Conservation (phyloP, 805 yeast genomes). For the Candida chauliodis region DNA sequence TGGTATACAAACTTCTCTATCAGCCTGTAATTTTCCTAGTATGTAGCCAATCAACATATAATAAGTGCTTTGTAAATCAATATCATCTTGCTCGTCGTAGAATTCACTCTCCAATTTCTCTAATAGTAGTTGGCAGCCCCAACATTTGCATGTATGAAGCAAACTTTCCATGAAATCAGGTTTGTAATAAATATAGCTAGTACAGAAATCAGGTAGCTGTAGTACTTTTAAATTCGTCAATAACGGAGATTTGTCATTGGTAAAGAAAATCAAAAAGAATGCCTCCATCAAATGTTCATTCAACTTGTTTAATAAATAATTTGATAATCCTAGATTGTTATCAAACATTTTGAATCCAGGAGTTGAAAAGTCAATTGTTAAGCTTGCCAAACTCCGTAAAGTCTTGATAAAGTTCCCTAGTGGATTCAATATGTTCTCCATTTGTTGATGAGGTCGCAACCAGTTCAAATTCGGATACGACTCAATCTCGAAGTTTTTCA, state of each 20-base stretch:
- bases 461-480: conserved; percentile 31
- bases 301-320: conserved; percentile 25
- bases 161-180: conserved; percentile 32
- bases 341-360: conserved; percentile 38
- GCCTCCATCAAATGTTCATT: conserved; percentile 34
- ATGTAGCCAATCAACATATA: conserved; percentile 31
- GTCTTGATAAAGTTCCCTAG: conserved; percentile 27
- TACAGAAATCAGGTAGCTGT: conserved; percentile 32
- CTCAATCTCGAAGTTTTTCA: conserved; percentile 26
- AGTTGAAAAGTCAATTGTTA: conserved; percentile 31
- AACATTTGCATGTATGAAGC: conserved; percentile 34
- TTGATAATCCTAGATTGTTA: conserved; percentile 26
- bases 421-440: conserved; percentile 28
- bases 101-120: conserved; percentile 19
- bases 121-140: conserved; percentile 31
- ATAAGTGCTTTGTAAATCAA: conserved; percentile 24
- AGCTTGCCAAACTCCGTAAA: conserved; percentile 18
- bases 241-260: conserved; percentile 10
- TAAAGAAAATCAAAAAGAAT: conserved; percentile 27
- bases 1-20: conserved; percentile 34
- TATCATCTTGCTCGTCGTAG: conserved; percentile 16
- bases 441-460: conserved; percentile 31
- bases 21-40: conserved; percentile 31
- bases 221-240: conserved; percentile 18
- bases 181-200: conserved; percentile 34